Base-by-base conservation (phyloP, 805 yeast genomes). In the Ogataea sp. region DNA sequence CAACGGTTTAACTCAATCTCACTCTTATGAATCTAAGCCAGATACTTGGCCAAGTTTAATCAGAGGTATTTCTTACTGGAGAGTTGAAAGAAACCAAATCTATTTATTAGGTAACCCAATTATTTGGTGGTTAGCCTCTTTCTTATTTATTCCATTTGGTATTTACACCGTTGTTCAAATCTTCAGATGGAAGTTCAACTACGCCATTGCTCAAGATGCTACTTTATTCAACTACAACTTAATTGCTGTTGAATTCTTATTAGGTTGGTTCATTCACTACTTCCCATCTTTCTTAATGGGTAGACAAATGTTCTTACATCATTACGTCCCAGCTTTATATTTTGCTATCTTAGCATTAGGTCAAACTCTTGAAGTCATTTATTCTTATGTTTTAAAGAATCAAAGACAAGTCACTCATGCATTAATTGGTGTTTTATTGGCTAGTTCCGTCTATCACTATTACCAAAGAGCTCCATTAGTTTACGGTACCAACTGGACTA, bases 231-330 rank as follows among this genome's bases (percentile, higher is more conserved):
- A 80, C 63, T 81, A 72, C 67, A 82, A 80, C 53, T 64, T 73
- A 39, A 83, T 80, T 51, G 71, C 72, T 23, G 62, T 80, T 41
- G 74, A 75, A 25, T 84, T 76, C 57, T 52, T 78, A 31, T 52
- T 75, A 8, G 95, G 94, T 33, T 86, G 88, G 84, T 64, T 56
- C 38, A 27, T 81, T 29, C 95, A 86, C 59, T 81, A 74, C 55
- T 56, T 70, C 39, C 94, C 95, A 48, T 83, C 85, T 39, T 80
- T 75, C 62, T 65, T 89, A 42, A 89, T 89, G 97, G 88, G 80
- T 20, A 79, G 97, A 65, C 97, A 89, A 65, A 63, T 89, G 62
- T 89, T 90, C 67, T 68, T 89, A 57, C 97, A 89, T 61, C 97
- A 89, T 62, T 90, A 90, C 61, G 65, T 93, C 49, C 97, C 96